These are phyloP conservation scores for Nakataea oryzae DNA, from an alignment of 2,329 filamentous ascomycete species.

Conservation along the genomic window DNA sequence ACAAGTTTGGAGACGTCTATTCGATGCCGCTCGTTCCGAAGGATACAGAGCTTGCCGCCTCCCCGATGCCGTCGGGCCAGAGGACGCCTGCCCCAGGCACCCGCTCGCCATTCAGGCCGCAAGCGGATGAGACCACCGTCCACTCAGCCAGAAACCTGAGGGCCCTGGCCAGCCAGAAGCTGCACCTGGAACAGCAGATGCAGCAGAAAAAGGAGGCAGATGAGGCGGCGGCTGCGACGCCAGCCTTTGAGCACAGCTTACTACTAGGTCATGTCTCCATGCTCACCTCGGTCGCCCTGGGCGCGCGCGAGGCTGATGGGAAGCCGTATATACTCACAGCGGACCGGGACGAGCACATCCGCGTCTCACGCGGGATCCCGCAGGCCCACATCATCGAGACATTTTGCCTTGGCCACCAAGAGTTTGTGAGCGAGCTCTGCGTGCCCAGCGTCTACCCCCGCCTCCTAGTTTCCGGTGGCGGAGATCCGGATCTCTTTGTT, in stretches of 20 bases:
- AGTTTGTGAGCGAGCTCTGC: constrained; percentile 73
- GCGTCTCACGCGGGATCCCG: constrained; percentile 69
- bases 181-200: constrained; percentile 26
- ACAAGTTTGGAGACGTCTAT: constrained; percentile 98
- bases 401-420: constrained; percentile 79
- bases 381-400: constrained; percentile 82
- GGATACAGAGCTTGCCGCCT: constrained; percentile 4
- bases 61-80: not conserved
- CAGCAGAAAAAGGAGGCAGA: constrained; percentile 12
- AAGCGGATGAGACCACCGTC: constrained; percentile 10
- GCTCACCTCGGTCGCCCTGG: constrained; percentile 64
- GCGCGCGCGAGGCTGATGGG: constrained; percentile 27
- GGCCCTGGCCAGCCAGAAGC: constrained; percentile 33
- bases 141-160: constrained; percentile 35
- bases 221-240: constrained; percentile 16
- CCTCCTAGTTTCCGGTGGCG: constrained; percentile 70
- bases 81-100: constrained; percentile 5
- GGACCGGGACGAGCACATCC: constrained; percentile 64
- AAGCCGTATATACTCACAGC: constrained; percentile 40
- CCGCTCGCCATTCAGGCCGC: constrained; percentile 27
- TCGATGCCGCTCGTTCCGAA: constrained; percentile 58
- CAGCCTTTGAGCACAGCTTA: constrained; percentile 62
- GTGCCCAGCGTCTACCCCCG: constrained; percentile 34
- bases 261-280: constrained; percentile 92
- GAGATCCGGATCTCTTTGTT: constrained; percentile 65